Evolutionary conservation across 257 asterid genomes (phyloP).

Genomic region (Vinca minor): DNA sequence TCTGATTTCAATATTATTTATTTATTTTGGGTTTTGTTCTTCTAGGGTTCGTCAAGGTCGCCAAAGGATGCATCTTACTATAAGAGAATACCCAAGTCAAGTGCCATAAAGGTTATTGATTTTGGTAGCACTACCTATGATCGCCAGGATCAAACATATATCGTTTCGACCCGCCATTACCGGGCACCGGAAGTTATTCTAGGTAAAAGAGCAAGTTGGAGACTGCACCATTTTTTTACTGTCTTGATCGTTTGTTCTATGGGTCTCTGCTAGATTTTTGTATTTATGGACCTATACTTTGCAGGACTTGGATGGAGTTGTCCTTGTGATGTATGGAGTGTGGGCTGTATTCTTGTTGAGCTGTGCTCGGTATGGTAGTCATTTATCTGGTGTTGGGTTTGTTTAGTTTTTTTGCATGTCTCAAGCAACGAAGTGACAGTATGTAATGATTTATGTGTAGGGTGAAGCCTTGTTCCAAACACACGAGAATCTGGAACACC

Average conservation of each 20-base stretch:
- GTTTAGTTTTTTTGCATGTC: too few relatives aligned
- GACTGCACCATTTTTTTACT: too few relatives aligned
- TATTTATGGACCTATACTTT: neutral
- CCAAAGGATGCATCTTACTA: slow-evolving; percentile 54
- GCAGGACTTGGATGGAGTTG: slow-evolving; percentile 85
- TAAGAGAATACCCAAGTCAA: slow-evolving; percentile 74
- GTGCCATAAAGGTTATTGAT: slow-evolving; percentile 88
- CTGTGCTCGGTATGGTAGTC: slow-evolving; percentile 61
- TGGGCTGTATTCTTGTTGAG: slow-evolving; percentile 84
- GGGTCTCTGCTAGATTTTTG: too few relatives aligned
- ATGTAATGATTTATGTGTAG: slow-evolving; percentile 23
- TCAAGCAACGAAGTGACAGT: neutral
- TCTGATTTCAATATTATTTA: too few relatives aligned
- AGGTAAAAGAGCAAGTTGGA: slow-evolving; percentile 47
- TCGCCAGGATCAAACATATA: slow-evolving; percentile 56
- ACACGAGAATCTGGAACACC: slow-evolving; percentile 87
- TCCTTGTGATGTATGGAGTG: slow-evolving; percentile 90
- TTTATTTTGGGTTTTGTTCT: neutral
- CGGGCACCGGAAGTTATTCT: slow-evolving; percentile 91
- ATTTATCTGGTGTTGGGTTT: too few relatives aligned
- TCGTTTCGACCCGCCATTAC: slow-evolving; percentile 81
- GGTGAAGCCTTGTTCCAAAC: slow-evolving; percentile 90
- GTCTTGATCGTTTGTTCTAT: too few relatives aligned
- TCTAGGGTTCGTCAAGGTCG: slow-evolving; percentile 62
- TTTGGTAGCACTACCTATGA: slow-evolving; percentile 87